These are phyloP conservation scores for Bothriochloa decipiens DNA, from an alignment of 176 grass and related monocot species.

Conservation along the genomic window DNA sequence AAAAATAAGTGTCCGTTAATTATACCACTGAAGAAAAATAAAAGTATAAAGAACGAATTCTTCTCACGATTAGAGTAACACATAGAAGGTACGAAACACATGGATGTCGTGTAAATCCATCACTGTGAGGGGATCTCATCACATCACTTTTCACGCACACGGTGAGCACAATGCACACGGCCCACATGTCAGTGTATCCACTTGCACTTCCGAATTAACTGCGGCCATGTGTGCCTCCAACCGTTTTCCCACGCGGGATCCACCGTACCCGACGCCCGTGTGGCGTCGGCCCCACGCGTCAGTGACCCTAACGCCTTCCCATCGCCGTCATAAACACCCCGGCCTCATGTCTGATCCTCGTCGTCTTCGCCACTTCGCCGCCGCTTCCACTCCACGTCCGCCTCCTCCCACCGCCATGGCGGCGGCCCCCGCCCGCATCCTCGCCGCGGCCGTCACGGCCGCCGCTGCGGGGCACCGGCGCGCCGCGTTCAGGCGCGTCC, in stretches of 20 bases:
- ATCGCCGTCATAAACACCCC: background rate
- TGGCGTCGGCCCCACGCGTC: background rate
- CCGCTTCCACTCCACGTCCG: background rate
- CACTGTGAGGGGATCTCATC: too few relatives aligned
- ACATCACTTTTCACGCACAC: too few relatives aligned
- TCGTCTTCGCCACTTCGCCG: background rate
- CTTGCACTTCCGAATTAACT: slow-evolving; percentile 14
- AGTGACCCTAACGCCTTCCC: background rate
- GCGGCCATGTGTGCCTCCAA: slow-evolving; percentile 20
- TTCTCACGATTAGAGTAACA: too few relatives aligned
- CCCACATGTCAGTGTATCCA: background rate
- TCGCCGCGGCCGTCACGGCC: slow-evolving; percentile 41
- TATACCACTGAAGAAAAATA: too few relatives aligned
- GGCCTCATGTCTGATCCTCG: background rate
- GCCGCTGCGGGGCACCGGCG: slow-evolving; percentile 34
- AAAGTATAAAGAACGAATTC: too few relatives aligned
- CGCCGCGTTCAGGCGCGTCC: background rate
- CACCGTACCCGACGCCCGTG: background rate
- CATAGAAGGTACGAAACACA: too few relatives aligned
- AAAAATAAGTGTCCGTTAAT: too few relatives aligned
- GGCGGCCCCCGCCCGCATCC: slow-evolving; percentile 54
- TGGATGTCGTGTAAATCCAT: too few relatives aligned
- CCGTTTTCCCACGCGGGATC: background rate
- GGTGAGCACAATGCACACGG: background rate
- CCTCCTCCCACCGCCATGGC: slow-evolving; percentile 41